These are phyloP conservation scores for Amanita thiersii DNA, from an alignment of 768 basidiomycete species.

Conservation along the genomic window DNA sequence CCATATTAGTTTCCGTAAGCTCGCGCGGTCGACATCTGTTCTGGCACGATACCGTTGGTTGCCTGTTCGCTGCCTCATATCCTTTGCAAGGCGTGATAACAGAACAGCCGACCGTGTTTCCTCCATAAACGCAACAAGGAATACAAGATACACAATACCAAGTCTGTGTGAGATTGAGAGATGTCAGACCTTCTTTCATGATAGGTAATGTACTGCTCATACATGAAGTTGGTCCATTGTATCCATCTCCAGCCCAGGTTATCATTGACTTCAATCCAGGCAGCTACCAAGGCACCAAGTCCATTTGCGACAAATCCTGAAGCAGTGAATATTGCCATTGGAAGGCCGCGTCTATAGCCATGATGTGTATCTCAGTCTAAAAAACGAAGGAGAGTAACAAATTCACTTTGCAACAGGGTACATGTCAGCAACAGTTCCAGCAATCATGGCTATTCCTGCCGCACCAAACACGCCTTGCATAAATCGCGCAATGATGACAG, in stretches of 20 bases:
- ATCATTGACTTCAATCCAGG: constrained; percentile 57
- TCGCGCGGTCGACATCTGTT: constrained; percentile 54
- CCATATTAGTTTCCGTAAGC: constrained; percentile 50
- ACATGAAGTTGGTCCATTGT: constrained; percentile 74
- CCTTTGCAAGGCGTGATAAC: constrained; percentile 56
- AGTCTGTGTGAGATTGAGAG: not conserved
- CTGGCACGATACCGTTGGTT: constrained; percentile 54
- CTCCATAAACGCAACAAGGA: constrained; percentile 49
- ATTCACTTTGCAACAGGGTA: constrained; percentile 41
- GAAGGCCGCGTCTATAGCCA: constrained; percentile 66
- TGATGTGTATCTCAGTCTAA: not conserved
- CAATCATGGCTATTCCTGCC: constrained; percentile 65
- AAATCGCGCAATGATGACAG: constrained; percentile 60
- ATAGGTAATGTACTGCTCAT: constrained; percentile 11
- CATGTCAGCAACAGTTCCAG: constrained; percentile 67
- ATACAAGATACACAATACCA: constrained; percentile 21
- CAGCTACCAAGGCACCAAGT: constrained; percentile 53
- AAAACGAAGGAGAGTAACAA: not conserved
- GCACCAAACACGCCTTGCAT: constrained; percentile 61
- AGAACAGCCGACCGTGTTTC: constrained; percentile 74
- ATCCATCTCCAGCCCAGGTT: constrained; percentile 75
- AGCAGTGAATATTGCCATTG: constrained; percentile 68
- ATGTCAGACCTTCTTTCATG: too few species aligned
- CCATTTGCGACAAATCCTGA: constrained; percentile 54
- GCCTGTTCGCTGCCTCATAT: constrained; percentile 57